Percentiles rank a stretch among this genome's conserved stretches.
Conservation (phyloP, 768 basidiomycete species). For the Roridomyces roridus region DNA sequence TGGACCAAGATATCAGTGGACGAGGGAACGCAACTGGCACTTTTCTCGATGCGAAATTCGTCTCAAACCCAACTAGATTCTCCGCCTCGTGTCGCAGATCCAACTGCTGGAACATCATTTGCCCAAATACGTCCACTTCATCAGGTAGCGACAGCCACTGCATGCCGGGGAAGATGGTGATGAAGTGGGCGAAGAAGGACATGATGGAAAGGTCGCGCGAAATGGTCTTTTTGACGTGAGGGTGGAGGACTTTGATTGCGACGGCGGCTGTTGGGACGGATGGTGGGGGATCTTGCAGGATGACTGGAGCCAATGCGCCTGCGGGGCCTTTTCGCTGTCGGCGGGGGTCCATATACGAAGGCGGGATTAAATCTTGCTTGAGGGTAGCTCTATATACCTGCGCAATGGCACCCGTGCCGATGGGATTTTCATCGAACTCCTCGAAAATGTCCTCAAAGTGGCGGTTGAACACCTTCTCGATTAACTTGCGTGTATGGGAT, state of each 20-base stretch:
- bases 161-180: constrained; percentile 89
- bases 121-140: constrained; percentile 93
- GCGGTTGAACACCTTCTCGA: constrained; percentile 83
- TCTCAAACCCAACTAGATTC: constrained; percentile 85
- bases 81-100: constrained; percentile 90
- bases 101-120: constrained; percentile 96
- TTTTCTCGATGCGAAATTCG: constrained; percentile 80
- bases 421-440: constrained; percentile 83
- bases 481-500: constrained; percentile 76
- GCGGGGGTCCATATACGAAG: constrained; percentile 81
- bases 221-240: constrained; percentile 81
- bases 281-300: constrained; percentile 70
- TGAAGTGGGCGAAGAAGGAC: constrained; percentile 83
- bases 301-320: constrained; percentile 53
- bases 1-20: constrained; percentile 84
- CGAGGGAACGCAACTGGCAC: constrained; percentile 90
- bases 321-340: constrained; percentile 57
- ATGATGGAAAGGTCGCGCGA: constrained; percentile 93
- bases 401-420: constrained; percentile 99
- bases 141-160: constrained; percentile 96
- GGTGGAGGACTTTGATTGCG: constrained; percentile 96
- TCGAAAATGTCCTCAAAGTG: constrained; percentile 91
- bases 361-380: constrained; percentile 83
- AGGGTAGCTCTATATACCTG: constrained; percentile 91
- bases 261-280: constrained; percentile 85